Evolutionary conservation across 176 grass and related monocot genomes (phyloP).

Genomic region (Eragrostis nindensis): DNA sequence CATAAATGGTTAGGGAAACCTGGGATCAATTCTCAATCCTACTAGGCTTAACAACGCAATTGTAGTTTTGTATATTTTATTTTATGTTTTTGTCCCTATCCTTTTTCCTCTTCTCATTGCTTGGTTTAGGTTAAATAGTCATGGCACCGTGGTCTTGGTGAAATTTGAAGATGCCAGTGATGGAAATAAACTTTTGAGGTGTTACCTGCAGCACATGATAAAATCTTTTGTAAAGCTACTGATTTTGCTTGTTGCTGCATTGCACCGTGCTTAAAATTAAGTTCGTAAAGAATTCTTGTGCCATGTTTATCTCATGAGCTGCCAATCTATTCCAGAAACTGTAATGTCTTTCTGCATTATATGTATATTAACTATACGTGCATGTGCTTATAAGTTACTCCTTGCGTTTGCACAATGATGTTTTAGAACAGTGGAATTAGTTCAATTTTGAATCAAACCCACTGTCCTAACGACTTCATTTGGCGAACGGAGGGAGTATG

Average conservation of each 20-base stretch:
- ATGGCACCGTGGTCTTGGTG: neutral
- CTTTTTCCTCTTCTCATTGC: neutral
- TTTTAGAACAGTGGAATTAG: no score
- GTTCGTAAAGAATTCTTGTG: neutral
- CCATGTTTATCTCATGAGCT: neutral
- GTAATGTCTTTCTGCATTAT: neutral
- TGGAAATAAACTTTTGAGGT: conserved; percentile 32
- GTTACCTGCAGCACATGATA: neutral
- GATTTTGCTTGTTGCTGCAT: neutral
- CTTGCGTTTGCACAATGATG: neutral
- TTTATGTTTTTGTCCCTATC: neutral
- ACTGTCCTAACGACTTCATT: no score
- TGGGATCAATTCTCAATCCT: conserved; percentile 18
- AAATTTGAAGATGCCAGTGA: conserved; percentile 10
- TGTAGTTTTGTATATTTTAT: conserved; percentile 33
- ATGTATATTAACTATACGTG: neutral
- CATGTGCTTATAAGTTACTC: neutral
- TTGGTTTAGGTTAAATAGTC: neutral
- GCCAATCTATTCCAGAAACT: neutral
- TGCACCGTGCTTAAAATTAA: neutral
- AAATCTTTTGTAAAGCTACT: neutral
- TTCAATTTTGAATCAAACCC: no score
- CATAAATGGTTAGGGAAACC: conserved; percentile 5
- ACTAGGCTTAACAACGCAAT: conserved; percentile 4
- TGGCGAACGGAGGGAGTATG: no score